A percentile compares a stretch with the other conserved stretches of the same genome.
These are phyloP conservation scores for Diplocarpon mali DNA, from an alignment of 2,329 filamentous ascomycete species.

Conservation along the genomic window DNA sequence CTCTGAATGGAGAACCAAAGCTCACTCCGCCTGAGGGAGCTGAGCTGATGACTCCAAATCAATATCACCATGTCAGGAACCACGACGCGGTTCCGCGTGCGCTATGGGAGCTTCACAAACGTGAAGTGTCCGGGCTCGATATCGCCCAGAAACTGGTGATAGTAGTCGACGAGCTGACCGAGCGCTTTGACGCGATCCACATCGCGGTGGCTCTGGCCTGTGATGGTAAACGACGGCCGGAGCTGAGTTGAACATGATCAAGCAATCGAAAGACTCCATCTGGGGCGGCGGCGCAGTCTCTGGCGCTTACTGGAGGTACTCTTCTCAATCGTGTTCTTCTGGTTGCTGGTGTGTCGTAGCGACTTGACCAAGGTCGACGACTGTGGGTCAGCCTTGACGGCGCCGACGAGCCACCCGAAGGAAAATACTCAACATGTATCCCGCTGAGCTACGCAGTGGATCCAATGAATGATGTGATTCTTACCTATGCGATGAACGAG, in stretches of 20 bases:
- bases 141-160: conserved; percentile 15
- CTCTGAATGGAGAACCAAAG: conserved; percentile 38
- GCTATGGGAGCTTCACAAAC: conserved; percentile 3
- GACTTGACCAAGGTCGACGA: neutral
- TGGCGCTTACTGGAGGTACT: conserved; percentile 40
- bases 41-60: conserved; percentile 32
- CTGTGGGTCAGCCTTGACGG: conserved; percentile 5
- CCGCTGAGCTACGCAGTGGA: conserved; percentile 27
- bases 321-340: conserved; percentile 35
- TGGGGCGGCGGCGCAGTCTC: conserved; percentile 36
- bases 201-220: conserved; percentile 38
- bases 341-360: conserved; percentile 29
- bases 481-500: conserved; percentile 38
- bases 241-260: conserved; percentile 35
- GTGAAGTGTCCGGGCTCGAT: neutral
- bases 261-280: conserved; percentile 37
- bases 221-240: conserved; percentile 39
- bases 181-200: conserved; percentile 35
- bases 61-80: conserved; percentile 41
- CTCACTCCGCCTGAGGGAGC: conserved; percentile 30
- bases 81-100: conserved; percentile 39
- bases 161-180: conserved; percentile 33
- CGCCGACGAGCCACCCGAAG: conserved; percentile 6
- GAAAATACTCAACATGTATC: conserved; percentile 6
- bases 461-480: conserved; percentile 29